Evolutionary conservation across 164 flowering plant genomes (phyloP).

Genomic region (Tinospora cordifolia): DNA sequence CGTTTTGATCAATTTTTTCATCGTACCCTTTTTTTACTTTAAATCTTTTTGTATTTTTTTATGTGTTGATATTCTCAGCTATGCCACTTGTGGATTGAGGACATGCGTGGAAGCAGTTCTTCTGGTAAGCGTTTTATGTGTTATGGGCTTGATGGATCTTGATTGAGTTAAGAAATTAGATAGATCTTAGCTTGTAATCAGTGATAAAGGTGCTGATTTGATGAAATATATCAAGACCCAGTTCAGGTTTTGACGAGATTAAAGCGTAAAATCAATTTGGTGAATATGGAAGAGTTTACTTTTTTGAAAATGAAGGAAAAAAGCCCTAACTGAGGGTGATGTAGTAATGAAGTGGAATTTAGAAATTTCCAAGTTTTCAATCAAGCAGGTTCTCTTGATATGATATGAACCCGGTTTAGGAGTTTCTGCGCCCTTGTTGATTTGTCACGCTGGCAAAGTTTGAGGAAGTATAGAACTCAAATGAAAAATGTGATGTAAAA

Average conservation of each 20-base stretch:
- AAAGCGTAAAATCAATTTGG: neutral
- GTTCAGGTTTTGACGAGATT: neutral
- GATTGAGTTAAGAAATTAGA: neutral
- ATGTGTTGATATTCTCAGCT: conserved; percentile 29
- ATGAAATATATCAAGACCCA: neutral
- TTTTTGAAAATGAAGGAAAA: neutral
- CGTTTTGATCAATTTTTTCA: neutral
- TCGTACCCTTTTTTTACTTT: neutral
- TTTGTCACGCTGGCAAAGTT: no score
- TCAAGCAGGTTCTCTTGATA: neutral
- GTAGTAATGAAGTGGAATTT: neutral
- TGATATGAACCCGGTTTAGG: no score
- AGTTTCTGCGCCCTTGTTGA: no score
- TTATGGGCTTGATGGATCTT: neutral
- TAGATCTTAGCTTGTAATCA: neutral
- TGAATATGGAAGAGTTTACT: neutral
- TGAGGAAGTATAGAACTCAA: no score
- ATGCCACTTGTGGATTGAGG: conserved; percentile 54
- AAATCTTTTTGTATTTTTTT: neutral
- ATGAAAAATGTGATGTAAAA: no score
- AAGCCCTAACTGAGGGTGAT: neutral
- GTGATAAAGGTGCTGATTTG: neutral
- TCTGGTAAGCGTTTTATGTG: conserved; percentile 31
- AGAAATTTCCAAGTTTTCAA: neutral
- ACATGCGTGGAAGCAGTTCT: conserved; percentile 64